Evolutionary conservation across 495 filamentous ascomycete genomes (phyloP), one percentile per base, ranked within the genome.

Genomic region (Annulohypoxylon bovei): DNA sequence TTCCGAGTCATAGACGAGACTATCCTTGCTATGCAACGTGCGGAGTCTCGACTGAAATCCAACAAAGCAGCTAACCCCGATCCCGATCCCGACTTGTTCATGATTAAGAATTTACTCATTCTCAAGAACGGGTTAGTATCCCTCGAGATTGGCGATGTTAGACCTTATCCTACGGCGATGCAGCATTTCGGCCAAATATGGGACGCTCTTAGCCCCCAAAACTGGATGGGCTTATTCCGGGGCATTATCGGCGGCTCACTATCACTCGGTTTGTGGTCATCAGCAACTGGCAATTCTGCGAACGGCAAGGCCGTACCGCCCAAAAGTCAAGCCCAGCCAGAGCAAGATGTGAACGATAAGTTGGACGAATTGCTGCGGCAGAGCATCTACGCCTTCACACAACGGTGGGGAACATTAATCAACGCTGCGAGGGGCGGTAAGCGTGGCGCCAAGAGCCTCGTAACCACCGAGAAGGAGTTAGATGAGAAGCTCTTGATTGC

Each of bases 91-190:
- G 89, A 93, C 68, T 86, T 98, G 30, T 98, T 98, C 79, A 88
- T 96, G 66, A 90, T 98, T 79, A 94, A 93, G 70, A 94, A 98
- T 75, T 85, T 98, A 2, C 89, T 97, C 39, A 88, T 96, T 65
- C 87, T 98, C 9, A 97, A 97, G 73, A 93, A 95, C 69, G 91
- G 95, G 70, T 92, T 98, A 28, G 87, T 97, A 35, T 92, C 93
- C 16, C 94, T 97, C 68, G 94, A 98, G 80, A 95, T 98, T 77
- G 95, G 91, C 70, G 92, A 94, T 46, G 88, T 91, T 32, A 90
- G 92, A 32, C 89, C 89, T 65, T 81, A 91, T 30, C 86, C 87
- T 16, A 90, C 77, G 14, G 76, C 76, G 12, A 78, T 82, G 76
- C 79, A 83, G 63, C 80, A 97, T 78, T 95, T 97, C 78, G 88